Conservation (phyloP, 1,284 basidiomycete species). For the Apiotrichum mycotoxinovorans region DNA sequence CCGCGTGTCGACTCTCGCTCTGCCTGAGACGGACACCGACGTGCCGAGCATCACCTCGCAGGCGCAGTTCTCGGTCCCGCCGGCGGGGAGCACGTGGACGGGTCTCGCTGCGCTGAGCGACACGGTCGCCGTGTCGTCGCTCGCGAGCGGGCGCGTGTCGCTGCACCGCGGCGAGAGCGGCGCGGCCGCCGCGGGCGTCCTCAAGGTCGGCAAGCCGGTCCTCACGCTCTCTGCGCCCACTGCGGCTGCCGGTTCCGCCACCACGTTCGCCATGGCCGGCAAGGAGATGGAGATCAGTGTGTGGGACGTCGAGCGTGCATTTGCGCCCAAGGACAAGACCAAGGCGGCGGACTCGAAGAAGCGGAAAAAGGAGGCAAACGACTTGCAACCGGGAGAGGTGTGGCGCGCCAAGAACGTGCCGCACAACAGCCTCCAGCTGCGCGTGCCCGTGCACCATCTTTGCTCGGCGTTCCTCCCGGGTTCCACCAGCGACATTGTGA, state of each 20-base stretch:
- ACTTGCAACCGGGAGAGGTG: slow-evolving; percentile 60
- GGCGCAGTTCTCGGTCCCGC: slow-evolving; percentile 6
- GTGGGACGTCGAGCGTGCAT: slow-evolving; percentile 71
- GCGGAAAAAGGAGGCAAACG: slow-evolving; percentile 59
- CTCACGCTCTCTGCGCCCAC: slow-evolving; percentile 52
- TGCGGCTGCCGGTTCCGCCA: no score
- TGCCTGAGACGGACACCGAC: slow-evolving; percentile 19
- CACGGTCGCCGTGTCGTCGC: slow-evolving; percentile 37
- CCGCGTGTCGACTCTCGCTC: slow-evolving; percentile 31
- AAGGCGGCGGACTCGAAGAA: slow-evolving; percentile 50
- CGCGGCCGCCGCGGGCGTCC: background rate
- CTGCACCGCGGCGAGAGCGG: slow-evolving; percentile 13
- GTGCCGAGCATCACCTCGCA: slow-evolving; percentile 16
- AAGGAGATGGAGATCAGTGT: slow-evolving; percentile 82
- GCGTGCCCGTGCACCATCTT: slow-evolving; percentile 75
- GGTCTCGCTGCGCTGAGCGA: slow-evolving; percentile 13
- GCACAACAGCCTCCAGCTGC: slow-evolving; percentile 71
- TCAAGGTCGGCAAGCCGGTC: slow-evolving; percentile 27
- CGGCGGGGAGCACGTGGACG: slow-evolving; percentile 15
- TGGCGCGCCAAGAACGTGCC: slow-evolving; percentile 54
- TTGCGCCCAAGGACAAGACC: slow-evolving; percentile 46
- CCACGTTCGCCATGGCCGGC: slow-evolving; percentile 73
- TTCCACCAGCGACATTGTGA: slow-evolving; percentile 56
- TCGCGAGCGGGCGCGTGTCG: slow-evolving; percentile 41
- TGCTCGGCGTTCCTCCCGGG: slow-evolving; percentile 55